Base-by-base conservation (phyloP, 306 rosid species). In the Prinsepia uniflora region DNA sequence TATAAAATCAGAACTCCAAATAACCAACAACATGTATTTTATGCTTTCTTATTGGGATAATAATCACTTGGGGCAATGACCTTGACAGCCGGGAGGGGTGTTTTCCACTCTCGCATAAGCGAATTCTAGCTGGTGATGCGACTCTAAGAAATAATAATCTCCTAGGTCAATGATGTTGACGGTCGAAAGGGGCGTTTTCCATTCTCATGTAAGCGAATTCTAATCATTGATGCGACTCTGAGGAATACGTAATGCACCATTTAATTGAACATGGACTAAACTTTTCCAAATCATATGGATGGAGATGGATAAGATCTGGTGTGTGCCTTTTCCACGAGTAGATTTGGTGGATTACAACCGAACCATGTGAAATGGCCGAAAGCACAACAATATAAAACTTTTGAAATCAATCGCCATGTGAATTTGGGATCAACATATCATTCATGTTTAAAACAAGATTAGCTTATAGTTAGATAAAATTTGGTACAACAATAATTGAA, bases 391-490 rank as follows among this genome's bases (percentile, higher is more conserved):
- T 43, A 53, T 39, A 49, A 40, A 20, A 73, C 45, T 68, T 72
- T 47, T 76, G 46, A 36, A 7, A 36, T 46, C 12, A 72, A 77
- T 76, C 68, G 62, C 82, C 87, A 79, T 65, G 86, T 83, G 86
- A 78, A 63, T 68, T 82, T 81, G 79, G 82, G 84, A 60, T 83
- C 89, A 66, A 24, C 39, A 10, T 30, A 67, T 54, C 77, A 74
- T 71, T 84, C 75, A 67, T 75, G 81, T 82, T 82, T 74, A 60
- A 18, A 60, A 75, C 78, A 81, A 80, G 3, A 81, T 56, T 61
- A 71, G 63, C 77, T 40, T 19, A 47, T 12, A 34, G 72, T 59
- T 59, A 6, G 49, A 71, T 66, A 48, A 47, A 68, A 62, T 81
- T 74, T 30, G 75, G 80, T 72, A 82, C 64, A 66, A 50, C 70